Evolutionary conservation across 1,139 yeast species (phyloP).

Genomic region (Trichomonascaceae sp.): DNA sequence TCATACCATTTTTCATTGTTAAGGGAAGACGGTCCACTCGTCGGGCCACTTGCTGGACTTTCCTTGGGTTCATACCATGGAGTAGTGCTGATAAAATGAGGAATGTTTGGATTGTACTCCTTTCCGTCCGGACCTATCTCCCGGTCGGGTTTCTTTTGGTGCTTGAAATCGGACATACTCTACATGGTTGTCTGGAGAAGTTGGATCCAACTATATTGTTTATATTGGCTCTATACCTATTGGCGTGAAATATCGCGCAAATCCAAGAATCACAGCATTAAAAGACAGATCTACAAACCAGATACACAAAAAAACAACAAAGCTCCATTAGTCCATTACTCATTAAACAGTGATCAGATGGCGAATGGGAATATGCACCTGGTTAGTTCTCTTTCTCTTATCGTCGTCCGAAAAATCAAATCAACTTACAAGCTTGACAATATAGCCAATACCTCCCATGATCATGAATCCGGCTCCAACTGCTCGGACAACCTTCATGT

Average conservation of each 20-base stretch:
- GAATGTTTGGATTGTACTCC: conserved; percentile 24
- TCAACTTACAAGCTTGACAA: conserved; percentile 54
- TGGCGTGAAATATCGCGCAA: too few relatives aligned
- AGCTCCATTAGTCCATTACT: too few relatives aligned
- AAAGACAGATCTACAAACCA: neutral
- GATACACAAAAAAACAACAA: neutral
- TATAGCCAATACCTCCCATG: conserved; percentile 97
- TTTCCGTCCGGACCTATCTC: conserved; percentile 27
- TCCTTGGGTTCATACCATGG: conserved; percentile 36
- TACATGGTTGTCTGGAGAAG: too few relatives aligned
- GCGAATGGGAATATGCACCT: conserved; percentile 90
- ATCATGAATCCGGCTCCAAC: conserved; percentile 93
- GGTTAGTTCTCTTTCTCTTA: conserved; percentile 1
- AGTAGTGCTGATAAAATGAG: conserved; percentile 21
- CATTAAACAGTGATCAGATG: conserved; percentile 80
- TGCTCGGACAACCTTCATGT: conserved; percentile 77
- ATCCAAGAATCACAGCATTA: neutral
- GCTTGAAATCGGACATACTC: neutral
- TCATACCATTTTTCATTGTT: conserved; percentile 21
- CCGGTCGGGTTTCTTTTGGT: conserved; percentile 1
- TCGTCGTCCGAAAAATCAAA: neutral
- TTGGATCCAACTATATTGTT: too few relatives aligned
- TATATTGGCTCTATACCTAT: too few relatives aligned
- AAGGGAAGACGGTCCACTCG: conserved; percentile 23
- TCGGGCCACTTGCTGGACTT: conserved; percentile 8